Conservation (phyloP, 768 basidiomycete species). For the Cystofilobasidium ferigula region DNA sequence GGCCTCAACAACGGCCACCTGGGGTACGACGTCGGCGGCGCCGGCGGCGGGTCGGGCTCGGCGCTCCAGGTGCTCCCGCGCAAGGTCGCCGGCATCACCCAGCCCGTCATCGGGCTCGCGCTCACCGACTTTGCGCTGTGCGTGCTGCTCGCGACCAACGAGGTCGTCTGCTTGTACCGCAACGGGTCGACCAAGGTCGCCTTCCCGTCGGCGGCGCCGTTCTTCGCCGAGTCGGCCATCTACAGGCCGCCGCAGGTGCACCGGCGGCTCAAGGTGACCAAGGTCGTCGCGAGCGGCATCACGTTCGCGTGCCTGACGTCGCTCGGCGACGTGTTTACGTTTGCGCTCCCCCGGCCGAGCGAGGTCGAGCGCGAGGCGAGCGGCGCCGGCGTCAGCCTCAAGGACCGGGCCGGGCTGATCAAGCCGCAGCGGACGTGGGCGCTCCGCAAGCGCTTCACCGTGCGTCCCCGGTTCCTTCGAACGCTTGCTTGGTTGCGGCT, state of each 20-base stretch:
- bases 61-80: slow-evolving; percentile 60
- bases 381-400: slow-evolving; percentile 32
- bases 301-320: slow-evolving; percentile 70
- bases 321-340: slow-evolving; percentile 86
- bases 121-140: slow-evolving; percentile 77
- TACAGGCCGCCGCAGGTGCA: slow-evolving; percentile 72
- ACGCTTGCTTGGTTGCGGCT: not conserved
- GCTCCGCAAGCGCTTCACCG: slow-evolving; percentile 71
- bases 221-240: slow-evolving; percentile 60
- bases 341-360: slow-evolving; percentile 43
- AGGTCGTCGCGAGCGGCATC: slow-evolving; percentile 67
- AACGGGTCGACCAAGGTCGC: slow-evolving; percentile 36
- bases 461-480: slow-evolving; percentile 33
- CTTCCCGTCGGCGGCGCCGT: slow-evolving; percentile 65
- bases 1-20: slow-evolving; percentile 88
- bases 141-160: slow-evolving; percentile 62
- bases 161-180: slow-evolving; percentile 47
- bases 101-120: slow-evolving; percentile 59
- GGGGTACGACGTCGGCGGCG: slow-evolving; percentile 74
- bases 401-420: slow-evolving; percentile 38
- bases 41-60: slow-evolving; percentile 58
- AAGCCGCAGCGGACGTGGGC: slow-evolving; percentile 89
- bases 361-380: slow-evolving; percentile 27
- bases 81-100: slow-evolving; percentile 64
- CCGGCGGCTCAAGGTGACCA: slow-evolving; percentile 59